Percentiles rank a stretch among this genome's conserved stretches.
Conservation (phyloP, 2,329 filamentous ascomycete genomes). For the Trichoderma sp. region DNA sequence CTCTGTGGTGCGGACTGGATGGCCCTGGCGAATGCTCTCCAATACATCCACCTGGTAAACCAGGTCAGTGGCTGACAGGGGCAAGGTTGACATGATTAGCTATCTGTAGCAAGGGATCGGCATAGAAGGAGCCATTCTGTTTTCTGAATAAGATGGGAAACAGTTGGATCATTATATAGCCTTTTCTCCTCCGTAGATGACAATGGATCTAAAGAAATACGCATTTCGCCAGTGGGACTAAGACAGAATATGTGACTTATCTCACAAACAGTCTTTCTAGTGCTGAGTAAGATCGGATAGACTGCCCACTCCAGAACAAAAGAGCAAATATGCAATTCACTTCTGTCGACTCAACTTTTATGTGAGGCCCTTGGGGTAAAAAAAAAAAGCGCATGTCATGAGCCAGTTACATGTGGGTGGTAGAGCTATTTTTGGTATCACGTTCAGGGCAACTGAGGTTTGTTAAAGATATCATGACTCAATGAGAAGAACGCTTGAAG, state of each 20-base stretch:
- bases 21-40: constrained; percentile 7
- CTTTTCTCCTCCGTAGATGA: neutral
- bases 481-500: neutral
- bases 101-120: neutral
- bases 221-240: neutral
- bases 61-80: neutral
- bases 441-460: neutral
- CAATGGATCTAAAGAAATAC: neutral
- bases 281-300: neutral
- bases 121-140: neutral
- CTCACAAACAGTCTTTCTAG: neutral
- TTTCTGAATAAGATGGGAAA: neutral
- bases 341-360: neutral
- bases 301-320: neutral
- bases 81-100: neutral
- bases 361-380: neutral
- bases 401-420: neutral
- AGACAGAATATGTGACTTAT: neutral
- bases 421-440: neutral
- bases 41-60: constrained; percentile 7
- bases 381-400: neutral
- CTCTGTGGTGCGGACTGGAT: neutral
- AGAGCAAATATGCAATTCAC: neutral
- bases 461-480: neutral
- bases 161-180: neutral